These are phyloP conservation scores for Rehmannia glutinosa DNA, from an alignment of 257 asterid genomes.

Conservation along the genomic window DNA sequence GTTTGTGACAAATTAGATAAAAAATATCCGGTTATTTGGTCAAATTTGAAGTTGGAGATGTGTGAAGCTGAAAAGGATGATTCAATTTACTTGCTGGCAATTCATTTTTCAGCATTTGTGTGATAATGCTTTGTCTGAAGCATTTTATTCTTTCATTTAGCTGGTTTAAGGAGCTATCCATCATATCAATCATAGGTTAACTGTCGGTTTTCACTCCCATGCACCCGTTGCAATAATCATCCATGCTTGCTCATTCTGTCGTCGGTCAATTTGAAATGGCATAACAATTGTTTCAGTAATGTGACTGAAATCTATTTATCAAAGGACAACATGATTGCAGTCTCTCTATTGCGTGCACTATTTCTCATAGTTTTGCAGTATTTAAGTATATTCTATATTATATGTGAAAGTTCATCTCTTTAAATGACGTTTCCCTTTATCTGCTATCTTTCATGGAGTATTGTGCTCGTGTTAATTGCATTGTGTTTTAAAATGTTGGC, in stretches of 20 bases:
- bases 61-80: too few relatives aligned
- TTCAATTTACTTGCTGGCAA: too few relatives aligned
- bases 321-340: neutral
- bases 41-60: too few relatives aligned
- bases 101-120: too few relatives aligned
- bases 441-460: neutral
- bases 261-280: neutral
- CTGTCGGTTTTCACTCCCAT: neutral
- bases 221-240: too few relatives aligned
- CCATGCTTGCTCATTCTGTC: neutral
- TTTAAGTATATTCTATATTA: neutral
- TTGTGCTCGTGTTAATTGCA: neutral
- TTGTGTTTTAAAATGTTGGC: neutral
- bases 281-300: neutral
- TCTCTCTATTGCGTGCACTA: neutral
- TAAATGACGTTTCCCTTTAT: neutral
- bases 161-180: neutral
- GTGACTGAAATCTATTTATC: conserved; percentile 1
- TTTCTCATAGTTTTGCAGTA: neutral
- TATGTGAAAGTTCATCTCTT: neutral
- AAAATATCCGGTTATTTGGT: neutral
- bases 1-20: neutral
- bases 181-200: neutral
- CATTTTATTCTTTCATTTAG: too few relatives aligned
- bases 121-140: too few relatives aligned